These are phyloP conservation scores for Cymbopogon citratus DNA, from an alignment of 176 grass and related monocot species.

Conservation along the genomic window DNA sequence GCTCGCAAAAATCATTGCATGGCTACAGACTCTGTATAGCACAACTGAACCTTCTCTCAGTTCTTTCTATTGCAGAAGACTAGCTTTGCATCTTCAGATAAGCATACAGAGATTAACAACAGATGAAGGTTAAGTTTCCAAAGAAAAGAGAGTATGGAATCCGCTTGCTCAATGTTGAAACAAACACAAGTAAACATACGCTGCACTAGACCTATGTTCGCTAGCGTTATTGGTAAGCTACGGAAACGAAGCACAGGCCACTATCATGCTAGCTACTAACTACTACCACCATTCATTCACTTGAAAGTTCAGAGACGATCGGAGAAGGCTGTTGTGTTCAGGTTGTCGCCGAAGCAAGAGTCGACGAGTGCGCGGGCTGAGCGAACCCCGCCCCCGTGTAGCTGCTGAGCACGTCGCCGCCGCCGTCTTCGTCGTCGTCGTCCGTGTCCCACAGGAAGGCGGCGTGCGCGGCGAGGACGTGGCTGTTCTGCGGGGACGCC, in stretches of 20 bases:
- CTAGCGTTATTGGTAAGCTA: constrained; percentile 15
- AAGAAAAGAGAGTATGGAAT: background rate
- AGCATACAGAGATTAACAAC: background rate
- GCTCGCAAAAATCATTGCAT: too few relatives aligned
- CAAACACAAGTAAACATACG: background rate
- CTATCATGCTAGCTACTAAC: background rate
- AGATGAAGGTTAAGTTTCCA: background rate
- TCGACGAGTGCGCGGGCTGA: background rate
- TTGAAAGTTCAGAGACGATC: background rate
- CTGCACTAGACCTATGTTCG: background rate
- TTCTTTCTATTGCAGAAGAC: background rate
- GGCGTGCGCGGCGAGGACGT: constrained; percentile 70
- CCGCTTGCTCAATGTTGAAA: background rate
- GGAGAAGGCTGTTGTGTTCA: background rate
- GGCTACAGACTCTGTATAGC: too few relatives aligned
- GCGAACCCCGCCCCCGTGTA: background rate
- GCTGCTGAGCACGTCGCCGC: constrained; percentile 1
- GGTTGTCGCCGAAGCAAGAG: constrained; percentile 6
- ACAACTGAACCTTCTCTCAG: background rate
- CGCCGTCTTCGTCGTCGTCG: constrained; percentile 41
- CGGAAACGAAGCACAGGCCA: background rate
- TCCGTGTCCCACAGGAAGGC: constrained; percentile 40
- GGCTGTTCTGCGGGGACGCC: constrained; percentile 61
- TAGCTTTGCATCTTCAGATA: background rate
- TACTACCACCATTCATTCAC: background rate